Base-by-base conservation (phyloP, 768 basidiomycete species). In the Hygrophorus russula region DNA sequence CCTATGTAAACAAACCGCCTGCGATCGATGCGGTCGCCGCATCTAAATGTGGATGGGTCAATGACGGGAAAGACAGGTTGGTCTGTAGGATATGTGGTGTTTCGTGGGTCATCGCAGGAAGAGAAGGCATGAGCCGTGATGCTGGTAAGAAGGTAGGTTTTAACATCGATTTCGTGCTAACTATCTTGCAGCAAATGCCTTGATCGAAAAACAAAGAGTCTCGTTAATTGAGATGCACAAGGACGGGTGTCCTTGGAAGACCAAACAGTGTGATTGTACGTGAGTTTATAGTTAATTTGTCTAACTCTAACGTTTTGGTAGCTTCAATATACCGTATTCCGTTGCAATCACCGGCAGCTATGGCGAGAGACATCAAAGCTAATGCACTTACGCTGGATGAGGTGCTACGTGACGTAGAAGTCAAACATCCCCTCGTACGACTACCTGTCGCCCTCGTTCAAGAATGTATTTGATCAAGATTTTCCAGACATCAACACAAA, bases 161-260 rank as follows among this genome's bases (percentile, higher is more conserved):
- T 18, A 31, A 12, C 24, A n/a, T 18, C 11, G 30, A 24, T 27
- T 27, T 41, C 35, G 37, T 34, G 46, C 57, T 59, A 18, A 46
- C 18, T 20, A 44, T 19, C 32, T 44, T 39, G 8, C 51, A 85
- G 87, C 80, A 32, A 78, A 75, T 55, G 58, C 76, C 11, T 64
- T 90, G 47, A 63, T 87, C 30, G 84, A 86, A 57, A 88, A 81
- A 51, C 88, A 90, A 56, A 73, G 73, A 11, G 48, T 53, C 3
- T 74, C 74, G 34, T 62, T 91, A 4, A 74, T 88, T 1, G 72
- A 74, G 3, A 70, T 71, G 54, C 88, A 91, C 56, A 88, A 88
- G 58, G 69, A 77, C 36, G 82, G 83, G 0, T 91, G 88, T 54
- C 87, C 88, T 2, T 91, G 88, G 88, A 84, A 75, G 57, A 66